Base-by-base conservation (phyloP, 805 yeast genomes). In the Pichia gijzeniarum region DNA sequence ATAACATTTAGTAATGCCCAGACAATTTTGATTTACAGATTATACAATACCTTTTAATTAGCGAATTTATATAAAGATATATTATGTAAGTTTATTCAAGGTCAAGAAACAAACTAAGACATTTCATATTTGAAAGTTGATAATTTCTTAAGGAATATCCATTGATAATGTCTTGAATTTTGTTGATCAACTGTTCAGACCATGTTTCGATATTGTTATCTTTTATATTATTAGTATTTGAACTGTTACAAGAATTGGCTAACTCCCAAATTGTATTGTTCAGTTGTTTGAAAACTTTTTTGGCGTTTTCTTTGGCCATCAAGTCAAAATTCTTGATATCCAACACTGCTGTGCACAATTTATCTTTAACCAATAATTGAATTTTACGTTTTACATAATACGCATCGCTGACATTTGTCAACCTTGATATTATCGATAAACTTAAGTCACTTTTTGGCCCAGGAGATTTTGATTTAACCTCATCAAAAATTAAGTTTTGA, bases 381-480 rank as follows among this genome's bases (percentile, higher is more conserved):
- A 68, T 62, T 44, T 67, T 62, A 33, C 68, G 56, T 48, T 63
- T 61, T 1, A 69, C 62, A 47, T 60, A 64, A 1, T 56, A 42
- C 0, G 63, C 61, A 51, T 71, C 70, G 35, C 62, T 62, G 34
- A 62, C 55, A 1, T 63, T 57, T 2, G 73, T 61, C 25, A 68
- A 50, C 14, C 54, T 49, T 8, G 65, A 53, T 18, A 55, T 48
- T 32, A 61, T 58, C 1, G 62, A 50, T 25, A 59, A 43, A 22
- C 53, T 54, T n/a, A 57, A 28, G 6, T 22, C 18, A 8, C 17
- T 20, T 17, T 38, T 20, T 16, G 18, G 5, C 14, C 28, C 22
- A 19, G 21, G 13, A 18, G n/a, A 8, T 7, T 19, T 7, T 41
- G 25, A 10, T n/a, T 13, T 7, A 34, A 17, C 4, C 5, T 27